Conservation (phyloP, 257 asterid genomes). For the Solanum chiquidenum region DNA sequence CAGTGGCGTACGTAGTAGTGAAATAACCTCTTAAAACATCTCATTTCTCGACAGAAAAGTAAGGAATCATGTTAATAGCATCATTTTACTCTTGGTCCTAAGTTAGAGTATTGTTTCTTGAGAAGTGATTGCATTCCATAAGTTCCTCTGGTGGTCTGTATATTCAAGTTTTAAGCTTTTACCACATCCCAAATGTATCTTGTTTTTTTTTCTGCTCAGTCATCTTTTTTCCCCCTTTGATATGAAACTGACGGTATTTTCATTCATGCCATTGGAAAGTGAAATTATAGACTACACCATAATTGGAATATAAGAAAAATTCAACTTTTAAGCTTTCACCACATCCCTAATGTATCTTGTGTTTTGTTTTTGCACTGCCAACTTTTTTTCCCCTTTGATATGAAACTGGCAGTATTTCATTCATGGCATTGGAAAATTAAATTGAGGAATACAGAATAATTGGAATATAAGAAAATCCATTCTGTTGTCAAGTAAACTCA, state of each 20-base stretch:
- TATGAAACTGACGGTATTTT: neutral
- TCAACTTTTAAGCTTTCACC: neutral
- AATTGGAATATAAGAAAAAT: neutral
- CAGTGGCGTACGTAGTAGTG: neutral
- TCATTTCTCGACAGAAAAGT: neutral
- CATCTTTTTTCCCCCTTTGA: neutral
- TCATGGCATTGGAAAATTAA: neutral
- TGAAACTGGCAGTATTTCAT: neutral
- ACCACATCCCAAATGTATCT: neutral
- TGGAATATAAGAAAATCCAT: neutral
- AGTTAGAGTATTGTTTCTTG: neutral
- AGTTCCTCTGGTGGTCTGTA: neutral
- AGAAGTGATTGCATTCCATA: neutral
- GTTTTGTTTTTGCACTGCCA: neutral
- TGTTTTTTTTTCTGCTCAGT: neutral
- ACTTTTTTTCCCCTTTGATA: neutral
- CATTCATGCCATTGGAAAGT: neutral
- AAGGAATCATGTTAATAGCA: neutral
- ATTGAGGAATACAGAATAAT: neutral
- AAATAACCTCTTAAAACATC: neutral
- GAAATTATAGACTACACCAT: neutral
- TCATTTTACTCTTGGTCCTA: neutral
- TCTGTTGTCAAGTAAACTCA: neutral
- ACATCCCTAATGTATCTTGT: neutral
- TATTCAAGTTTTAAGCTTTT: neutral